Percentiles rank a stretch among this genome's conserved stretches.
phyloP scores from a whole-genome alignment of 78 protist genomes.

The Pigoraptor vietnamica region DNA sequence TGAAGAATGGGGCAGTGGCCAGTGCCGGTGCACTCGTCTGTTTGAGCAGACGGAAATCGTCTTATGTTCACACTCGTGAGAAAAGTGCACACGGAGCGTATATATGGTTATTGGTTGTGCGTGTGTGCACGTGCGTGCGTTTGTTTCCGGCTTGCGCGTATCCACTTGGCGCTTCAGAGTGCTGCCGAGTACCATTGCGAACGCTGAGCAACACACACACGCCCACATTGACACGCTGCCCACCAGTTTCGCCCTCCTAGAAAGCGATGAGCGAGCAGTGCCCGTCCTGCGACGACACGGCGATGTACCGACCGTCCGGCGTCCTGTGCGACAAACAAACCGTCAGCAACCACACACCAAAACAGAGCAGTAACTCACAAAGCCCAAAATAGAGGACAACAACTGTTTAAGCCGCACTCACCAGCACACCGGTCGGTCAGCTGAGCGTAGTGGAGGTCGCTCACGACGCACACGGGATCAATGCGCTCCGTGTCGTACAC shows the following conservation, averaged over 20 bases:
- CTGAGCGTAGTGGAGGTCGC: slow-evolving; percentile 5
- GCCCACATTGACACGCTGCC: not conserved
- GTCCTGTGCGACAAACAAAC: not conserved
- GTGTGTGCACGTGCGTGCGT: too few relatives aligned
- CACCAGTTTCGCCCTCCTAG: not conserved
- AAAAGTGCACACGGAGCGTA: too few relatives aligned
- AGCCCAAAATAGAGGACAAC: not conserved
- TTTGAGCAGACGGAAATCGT: too few relatives aligned
- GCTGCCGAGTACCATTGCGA: too few relatives aligned
- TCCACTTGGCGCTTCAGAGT: too few relatives aligned
- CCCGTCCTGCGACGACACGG: slow-evolving; percentile 18
- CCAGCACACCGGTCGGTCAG: slow-evolving; percentile 27
- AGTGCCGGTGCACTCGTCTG: too few relatives aligned
- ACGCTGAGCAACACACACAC: too few relatives aligned
- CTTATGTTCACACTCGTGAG: too few relatives aligned
- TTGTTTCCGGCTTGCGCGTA: too few relatives aligned
- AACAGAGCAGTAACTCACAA: not conserved
- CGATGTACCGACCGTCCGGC: not conserved
- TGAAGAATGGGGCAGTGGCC: too few relatives aligned
- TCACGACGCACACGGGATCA: not conserved
- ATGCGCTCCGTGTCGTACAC: slow-evolving; percentile 12
- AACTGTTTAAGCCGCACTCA: not conserved
- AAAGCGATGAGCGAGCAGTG: slow-evolving; percentile 2
- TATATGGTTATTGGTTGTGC: too few relatives aligned
- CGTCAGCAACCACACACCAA: not conserved